Evolutionary conservation across 2,329 filamentous ascomycete genomes (phyloP).

Genomic region (Metarhizium rileyi): DNA sequence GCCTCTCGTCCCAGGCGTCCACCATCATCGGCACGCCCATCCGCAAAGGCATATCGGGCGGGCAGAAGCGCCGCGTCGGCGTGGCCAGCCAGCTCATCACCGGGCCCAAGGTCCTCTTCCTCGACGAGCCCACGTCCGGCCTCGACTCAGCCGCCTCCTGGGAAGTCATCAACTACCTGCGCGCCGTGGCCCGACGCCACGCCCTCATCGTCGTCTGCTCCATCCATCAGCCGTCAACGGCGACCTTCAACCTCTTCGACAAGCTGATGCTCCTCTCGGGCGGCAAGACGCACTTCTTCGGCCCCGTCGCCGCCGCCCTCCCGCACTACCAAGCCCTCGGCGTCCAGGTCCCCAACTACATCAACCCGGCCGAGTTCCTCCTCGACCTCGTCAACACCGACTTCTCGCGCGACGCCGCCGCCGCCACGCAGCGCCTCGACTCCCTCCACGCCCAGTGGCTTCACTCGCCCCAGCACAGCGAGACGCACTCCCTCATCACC

Average conservation of each 20-base stretch:
- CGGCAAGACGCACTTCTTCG: slow-evolving; percentile 66
- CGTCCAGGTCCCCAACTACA: slow-evolving; percentile 54
- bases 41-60: slow-evolving; percentile 73
- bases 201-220: slow-evolving; percentile 70
- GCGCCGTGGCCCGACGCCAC: slow-evolving; percentile 53
- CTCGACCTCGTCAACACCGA: slow-evolving; percentile 73
- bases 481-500: slow-evolving; percentile 15
- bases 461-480: slow-evolving; percentile 11
- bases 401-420: slow-evolving; percentile 44
- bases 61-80: slow-evolving; percentile 72
- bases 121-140: slow-evolving; percentile 78
- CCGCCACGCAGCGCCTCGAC: slow-evolving; percentile 27
- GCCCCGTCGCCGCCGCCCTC: slow-evolving; percentile 46
- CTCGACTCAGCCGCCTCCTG: slow-evolving; percentile 68
- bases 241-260: slow-evolving; percentile 73
- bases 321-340: slow-evolving; percentile 55
- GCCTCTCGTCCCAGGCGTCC: slow-evolving; percentile 57
- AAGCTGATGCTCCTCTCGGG: slow-evolving; percentile 64
- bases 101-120: slow-evolving; percentile 67
- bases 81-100: slow-evolving; percentile 77
- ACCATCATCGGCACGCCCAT: slow-evolving; percentile 74
- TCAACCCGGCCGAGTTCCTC: slow-evolving; percentile 72
- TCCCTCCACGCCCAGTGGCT: slow-evolving; percentile 18
- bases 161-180: slow-evolving; percentile 68
- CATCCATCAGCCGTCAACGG: slow-evolving; percentile 77